phyloP scores from a whole-genome alignment of 179 eudicot genomes.

The Silene vulgaris region DNA sequence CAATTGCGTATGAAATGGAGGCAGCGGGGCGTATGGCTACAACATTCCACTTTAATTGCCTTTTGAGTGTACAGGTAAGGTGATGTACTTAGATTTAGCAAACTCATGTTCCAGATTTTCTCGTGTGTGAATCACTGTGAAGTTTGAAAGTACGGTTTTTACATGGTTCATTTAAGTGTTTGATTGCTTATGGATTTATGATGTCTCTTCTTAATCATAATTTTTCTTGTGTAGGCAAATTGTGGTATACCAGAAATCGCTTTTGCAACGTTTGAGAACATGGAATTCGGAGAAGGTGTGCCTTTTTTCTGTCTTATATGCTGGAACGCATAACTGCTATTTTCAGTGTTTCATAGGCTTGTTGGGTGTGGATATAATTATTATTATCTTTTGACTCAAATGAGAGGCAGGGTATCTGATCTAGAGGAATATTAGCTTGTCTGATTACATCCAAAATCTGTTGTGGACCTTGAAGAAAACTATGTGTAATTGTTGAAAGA shows the following conservation, averaged over 20 bases:
- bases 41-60: conserved; percentile 93
- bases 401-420: conserved; percentile 5
- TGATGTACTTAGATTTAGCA: conserved; percentile 19
- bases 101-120: background rate
- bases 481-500: background rate
- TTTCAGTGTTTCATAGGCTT: conserved; percentile 3
- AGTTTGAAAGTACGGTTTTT: background rate
- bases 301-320: conserved; percentile 10
- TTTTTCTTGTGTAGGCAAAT: conserved; percentile 54
- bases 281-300: conserved; percentile 93
- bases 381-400: background rate
- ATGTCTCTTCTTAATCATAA: conserved; percentile 7
- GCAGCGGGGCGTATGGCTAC: conserved; percentile 96
- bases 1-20: conserved; percentile 96
- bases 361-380: background rate
- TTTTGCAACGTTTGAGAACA: conserved; percentile 83
- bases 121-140: background rate
- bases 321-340: background rate
- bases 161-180: background rate
- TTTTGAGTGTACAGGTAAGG: conserved; percentile 80
- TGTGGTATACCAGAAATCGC: conserved; percentile 97
- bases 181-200: background rate
- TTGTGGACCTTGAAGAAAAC: background rate
- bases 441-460: background rate
- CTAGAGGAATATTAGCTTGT: background rate